Conservation (phyloP, 495 filamentous ascomycete genomes). For the Trichoderma reesei region DNA sequence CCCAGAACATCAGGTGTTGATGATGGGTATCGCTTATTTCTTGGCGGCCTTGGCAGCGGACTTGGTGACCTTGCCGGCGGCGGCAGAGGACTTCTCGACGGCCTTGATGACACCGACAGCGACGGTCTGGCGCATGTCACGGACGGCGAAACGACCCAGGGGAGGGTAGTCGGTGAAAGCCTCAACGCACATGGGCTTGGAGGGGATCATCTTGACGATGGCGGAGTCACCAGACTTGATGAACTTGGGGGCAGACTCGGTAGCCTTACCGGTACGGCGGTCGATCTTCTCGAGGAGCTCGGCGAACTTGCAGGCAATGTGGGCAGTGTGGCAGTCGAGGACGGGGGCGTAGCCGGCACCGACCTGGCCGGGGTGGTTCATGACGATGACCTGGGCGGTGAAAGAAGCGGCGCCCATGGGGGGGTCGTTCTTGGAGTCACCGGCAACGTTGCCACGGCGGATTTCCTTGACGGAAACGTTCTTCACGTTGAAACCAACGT, state of each 20-base stretch:
- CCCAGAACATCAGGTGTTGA: constrained; percentile 4
- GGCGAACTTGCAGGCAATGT: constrained; percentile 99
- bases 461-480: constrained; percentile 99
- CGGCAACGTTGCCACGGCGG: constrained; percentile 98
- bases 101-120: constrained; percentile 91
- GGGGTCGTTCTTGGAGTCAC: constrained; percentile 99
- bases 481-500: constrained; percentile 99
- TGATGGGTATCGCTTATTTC: constrained; percentile 33
- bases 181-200: constrained; percentile 99
- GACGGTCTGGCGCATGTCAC: constrained; percentile 86
- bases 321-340: constrained; percentile 98
- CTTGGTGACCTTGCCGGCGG: constrained; percentile 50
- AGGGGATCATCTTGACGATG: constrained; percentile 99
- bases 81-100: constrained; percentile 38
- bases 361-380: constrained; percentile 99
- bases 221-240: constrained; percentile 99
- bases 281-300: constrained; percentile 99
- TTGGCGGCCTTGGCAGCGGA: constrained; percentile 63
- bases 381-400: constrained; percentile 99
- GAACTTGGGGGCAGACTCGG: constrained; percentile 88
- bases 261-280: constrained; percentile 97
- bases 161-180: constrained; percentile 99
- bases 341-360: constrained; percentile 98
- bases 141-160: constrained; percentile 97
- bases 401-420: constrained; percentile 80